Conservation (phyloP, 228 moss, liverwort and hornwort species). For the Sphagnum magellanicum region DNA sequence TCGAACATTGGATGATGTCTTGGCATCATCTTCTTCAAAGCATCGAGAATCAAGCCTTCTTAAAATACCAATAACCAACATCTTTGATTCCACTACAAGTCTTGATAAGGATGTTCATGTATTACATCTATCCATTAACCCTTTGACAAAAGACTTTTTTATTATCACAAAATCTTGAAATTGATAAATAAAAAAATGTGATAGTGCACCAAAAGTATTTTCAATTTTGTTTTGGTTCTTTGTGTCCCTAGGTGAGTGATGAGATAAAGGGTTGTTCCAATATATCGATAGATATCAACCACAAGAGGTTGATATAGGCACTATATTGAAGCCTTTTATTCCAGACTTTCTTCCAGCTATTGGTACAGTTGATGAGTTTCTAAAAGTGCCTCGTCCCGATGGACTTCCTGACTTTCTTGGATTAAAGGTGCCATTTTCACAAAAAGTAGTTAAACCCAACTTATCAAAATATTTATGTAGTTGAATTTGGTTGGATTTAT, state of each 20-base stretch:
- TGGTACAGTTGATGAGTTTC: conserved; percentile 71
- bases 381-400: conserved; percentile 69
- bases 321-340: conserved; percentile 52
- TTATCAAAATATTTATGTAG: too few relatives aligned
- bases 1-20: conserved; percentile 4
- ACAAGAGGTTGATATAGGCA: conserved; percentile 40
- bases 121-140: neutral
- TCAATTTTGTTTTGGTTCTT: neutral
- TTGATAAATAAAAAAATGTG: neutral
- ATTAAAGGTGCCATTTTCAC: conserved; percentile 41
- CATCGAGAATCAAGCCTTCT: conserved; percentile 2
- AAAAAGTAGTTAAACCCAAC: too few relatives aligned
- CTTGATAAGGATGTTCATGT: conserved; percentile 5
- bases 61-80: conserved; percentile 6
- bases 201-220: neutral
- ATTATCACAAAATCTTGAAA: neutral
- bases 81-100: conserved; percentile 1
- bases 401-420: conserved; percentile 35
- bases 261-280: conserved; percentile 36
- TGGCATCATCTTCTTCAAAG: neutral
- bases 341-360: conserved; percentile 49
- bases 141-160: neutral
- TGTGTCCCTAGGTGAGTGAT: conserved; percentile 25
- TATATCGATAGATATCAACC: conserved; percentile 49
- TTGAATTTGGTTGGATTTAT: too few relatives aligned